Percentiles rank a stretch among this genome's conserved stretches.
These are phyloP conservation scores for Chlorencoelia australis DNA, from an alignment of 2,329 filamentous ascomycete species.

Conservation along the genomic window DNA sequence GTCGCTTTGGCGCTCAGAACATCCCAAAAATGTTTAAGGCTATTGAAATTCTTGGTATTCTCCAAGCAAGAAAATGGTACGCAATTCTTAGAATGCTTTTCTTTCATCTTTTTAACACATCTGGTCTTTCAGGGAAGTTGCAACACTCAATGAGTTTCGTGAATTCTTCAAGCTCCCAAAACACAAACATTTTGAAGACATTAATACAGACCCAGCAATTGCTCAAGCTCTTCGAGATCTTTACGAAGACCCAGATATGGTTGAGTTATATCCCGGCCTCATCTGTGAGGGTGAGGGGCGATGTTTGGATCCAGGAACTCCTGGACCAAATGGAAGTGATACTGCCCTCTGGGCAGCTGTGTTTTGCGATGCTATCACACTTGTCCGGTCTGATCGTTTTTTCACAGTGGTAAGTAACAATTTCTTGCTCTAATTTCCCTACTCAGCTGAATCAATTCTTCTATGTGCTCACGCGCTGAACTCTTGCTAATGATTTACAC, in stretches of 20 bases:
- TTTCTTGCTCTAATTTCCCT: slow-evolving; percentile 28
- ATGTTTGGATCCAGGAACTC: slow-evolving; percentile 39
- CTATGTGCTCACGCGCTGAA: no score
- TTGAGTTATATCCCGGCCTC: slow-evolving; percentile 61
- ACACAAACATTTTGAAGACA: slow-evolving; percentile 31
- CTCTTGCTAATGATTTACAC: no score
- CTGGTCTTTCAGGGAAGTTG: slow-evolving; percentile 30
- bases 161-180: slow-evolving; percentile 69
- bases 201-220: neutral
- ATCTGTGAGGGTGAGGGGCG: slow-evolving; percentile 48
- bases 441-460: no score
- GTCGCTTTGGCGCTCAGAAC: slow-evolving; percentile 57
- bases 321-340: slow-evolving; percentile 42
- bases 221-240: slow-evolving; percentile 55
- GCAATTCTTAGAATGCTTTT: neutral
- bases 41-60: slow-evolving; percentile 69
- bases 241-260: slow-evolving; percentile 47
- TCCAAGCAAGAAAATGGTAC: slow-evolving; percentile 66
- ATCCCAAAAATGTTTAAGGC: slow-evolving; percentile 62
- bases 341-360: slow-evolving; percentile 46
- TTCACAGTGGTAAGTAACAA: slow-evolving; percentile 62
- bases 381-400: slow-evolving; percentile 49
- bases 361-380: slow-evolving; percentile 47
- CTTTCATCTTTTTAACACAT: neutral
- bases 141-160: slow-evolving; percentile 67